Conservation (phyloP, 495 filamentous ascomycete species). For the Cladorrhinum samala region DNA sequence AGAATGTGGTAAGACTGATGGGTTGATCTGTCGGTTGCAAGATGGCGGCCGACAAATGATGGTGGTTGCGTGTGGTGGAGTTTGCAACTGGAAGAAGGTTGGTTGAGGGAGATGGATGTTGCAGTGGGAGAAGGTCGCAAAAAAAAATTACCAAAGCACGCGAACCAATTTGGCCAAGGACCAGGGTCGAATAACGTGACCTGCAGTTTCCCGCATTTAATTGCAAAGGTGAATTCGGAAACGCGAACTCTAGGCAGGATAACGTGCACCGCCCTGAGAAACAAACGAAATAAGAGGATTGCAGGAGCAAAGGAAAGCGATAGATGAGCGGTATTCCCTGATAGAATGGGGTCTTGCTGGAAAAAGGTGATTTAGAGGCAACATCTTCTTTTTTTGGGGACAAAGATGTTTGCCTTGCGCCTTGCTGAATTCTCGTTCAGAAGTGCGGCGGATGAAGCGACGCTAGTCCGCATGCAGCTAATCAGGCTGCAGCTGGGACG, state of each 20-base stretch:
- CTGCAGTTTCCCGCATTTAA: background rate
- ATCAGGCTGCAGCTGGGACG: background rate
- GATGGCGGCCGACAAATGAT: background rate
- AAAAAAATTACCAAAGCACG: slow-evolving; percentile 5
- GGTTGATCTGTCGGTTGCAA: background rate
- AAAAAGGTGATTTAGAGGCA: too few relatives aligned
- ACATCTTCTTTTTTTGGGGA: background rate
- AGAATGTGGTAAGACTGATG: background rate
- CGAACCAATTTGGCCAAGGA: background rate
- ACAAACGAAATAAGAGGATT: background rate
- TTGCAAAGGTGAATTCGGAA: background rate
- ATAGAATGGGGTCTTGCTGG: too few relatives aligned
- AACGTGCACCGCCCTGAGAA: background rate
- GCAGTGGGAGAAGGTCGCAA: background rate
- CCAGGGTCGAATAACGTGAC: background rate
- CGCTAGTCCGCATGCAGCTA: background rate
- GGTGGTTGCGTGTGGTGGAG: background rate
- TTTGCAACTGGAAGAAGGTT: background rate
- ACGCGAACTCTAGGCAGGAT: background rate
- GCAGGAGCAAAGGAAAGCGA: too few relatives aligned
- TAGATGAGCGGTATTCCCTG: too few relatives aligned
- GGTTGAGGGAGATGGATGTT: background rate
- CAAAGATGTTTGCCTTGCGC: background rate
- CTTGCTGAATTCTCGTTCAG: background rate
- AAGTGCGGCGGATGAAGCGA: background rate